Percentiles rank a stretch among this genome's conserved stretches.
Evolutionary conservation across 2,329 filamentous ascomycete genomes (phyloP).

Genomic region (Colletotrichum gigasporum): DNA sequence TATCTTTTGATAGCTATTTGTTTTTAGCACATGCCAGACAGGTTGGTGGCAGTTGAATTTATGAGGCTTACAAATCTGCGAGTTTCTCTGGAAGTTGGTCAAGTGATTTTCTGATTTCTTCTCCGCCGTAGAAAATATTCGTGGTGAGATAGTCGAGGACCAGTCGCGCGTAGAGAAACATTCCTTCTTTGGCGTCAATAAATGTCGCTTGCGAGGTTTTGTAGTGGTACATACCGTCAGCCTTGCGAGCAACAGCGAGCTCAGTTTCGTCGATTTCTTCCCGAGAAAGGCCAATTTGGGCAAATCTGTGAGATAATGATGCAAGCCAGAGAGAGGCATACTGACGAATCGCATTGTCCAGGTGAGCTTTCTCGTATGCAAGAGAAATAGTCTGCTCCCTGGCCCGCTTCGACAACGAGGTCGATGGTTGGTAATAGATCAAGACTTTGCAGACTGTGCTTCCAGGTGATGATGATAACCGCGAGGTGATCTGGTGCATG

Average conservation of each 20-base stretch:
- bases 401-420: too few relatives aligned
- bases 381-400: too few relatives aligned
- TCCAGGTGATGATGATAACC: background rate
- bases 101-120: constrained; percentile 37
- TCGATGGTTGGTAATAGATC: too few relatives aligned
- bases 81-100: constrained; percentile 36
- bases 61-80: constrained; percentile 39
- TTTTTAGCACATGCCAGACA: background rate
- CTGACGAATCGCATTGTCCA: too few relatives aligned
- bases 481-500: too few relatives aligned
- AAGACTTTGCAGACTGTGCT: background rate
- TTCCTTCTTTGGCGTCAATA: constrained; percentile 35
- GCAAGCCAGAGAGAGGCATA: too few relatives aligned
- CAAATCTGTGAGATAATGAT: too few relatives aligned
- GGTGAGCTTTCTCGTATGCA: too few relatives aligned
- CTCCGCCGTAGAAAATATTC: constrained; percentile 43
- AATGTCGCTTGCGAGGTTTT: background rate
- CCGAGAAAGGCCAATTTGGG: too few relatives aligned
- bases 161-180: constrained; percentile 47
- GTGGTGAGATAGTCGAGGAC: constrained; percentile 42
- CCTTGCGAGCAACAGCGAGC: too few relatives aligned
- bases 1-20: constrained; percentile 40
- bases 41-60: background rate
- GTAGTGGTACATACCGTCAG: constrained; percentile 36
- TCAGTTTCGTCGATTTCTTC: too few relatives aligned